Evolutionary conservation across 768 basidiomycete species (phyloP), one percentile per base, ranked within the genome.

Genomic region (Mycena filopes): DNA sequence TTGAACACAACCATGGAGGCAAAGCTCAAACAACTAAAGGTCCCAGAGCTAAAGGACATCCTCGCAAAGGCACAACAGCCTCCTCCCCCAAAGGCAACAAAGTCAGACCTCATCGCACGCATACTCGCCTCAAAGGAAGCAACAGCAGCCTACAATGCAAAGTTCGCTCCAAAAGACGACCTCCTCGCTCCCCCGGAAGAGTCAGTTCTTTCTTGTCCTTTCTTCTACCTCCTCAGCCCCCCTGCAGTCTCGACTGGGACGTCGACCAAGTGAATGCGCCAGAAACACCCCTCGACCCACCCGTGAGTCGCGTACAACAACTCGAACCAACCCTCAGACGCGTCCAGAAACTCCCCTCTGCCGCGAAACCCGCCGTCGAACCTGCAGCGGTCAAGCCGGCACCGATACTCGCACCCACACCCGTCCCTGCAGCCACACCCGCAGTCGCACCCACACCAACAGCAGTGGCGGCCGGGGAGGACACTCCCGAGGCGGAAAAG

Each of bases 21-120:
- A 29, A 80, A 81, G 66, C 72, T 83, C 78, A 79, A 66, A 46
- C 40, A 55, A 4, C 54, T 57, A 38, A 55, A 61, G 72, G 83
- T 83, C 63, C 89, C 87, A 76, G 77, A 87, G 1, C 87, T 92
- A 80, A 91, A 90, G 76, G 91, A 71, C 82, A 84, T 92, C 65
- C 86, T 92, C 72, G 45, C 80, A 55, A 81, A 80, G 48, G 90
- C 89, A 23, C 63, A 73, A 38, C 78, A 86, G 58, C 49, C 84
- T 6, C 74, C 81, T 36, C 83, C 87, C 0, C 77, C 84, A 70
- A 89, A 88, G 73, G 82, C 86, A 8, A 90, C 84, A 73, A 93
- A 92, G 76, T 72, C 78, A 0, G 91, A 91, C 69, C 87, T 93
- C 73, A 84, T 92, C 68, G 74, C 86, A 31, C 85, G 84, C 69